Percentiles rank a stretch among this genome's conserved stretches.
These are phyloP conservation scores for Agastache rugosa DNA, from an alignment of 257 asterid genomes.

Conservation along the genomic window DNA sequence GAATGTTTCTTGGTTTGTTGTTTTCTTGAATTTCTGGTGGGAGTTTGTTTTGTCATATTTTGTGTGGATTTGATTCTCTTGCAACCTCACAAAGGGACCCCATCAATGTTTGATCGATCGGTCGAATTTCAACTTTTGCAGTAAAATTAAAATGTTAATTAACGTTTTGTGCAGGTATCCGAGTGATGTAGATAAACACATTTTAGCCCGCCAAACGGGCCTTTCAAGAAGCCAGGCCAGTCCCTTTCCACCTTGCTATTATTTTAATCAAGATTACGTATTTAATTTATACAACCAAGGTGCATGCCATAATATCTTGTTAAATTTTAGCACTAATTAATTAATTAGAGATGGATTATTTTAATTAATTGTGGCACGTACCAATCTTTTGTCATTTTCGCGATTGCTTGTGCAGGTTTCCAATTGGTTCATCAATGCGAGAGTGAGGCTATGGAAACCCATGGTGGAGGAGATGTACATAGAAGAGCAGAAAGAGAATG, in stretches of 20 bases:
- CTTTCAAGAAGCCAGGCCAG: slow-evolving; percentile 98
- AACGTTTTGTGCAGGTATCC: slow-evolving; percentile 70
- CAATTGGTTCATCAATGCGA: slow-evolving; percentile 93
- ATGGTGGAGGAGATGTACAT: slow-evolving; percentile 98
- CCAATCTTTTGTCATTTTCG: slow-evolving; percentile 31
- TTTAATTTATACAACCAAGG: slow-evolving; percentile 41
- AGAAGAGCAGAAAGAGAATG: slow-evolving; percentile 74
- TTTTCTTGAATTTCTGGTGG: slow-evolving; percentile 13
- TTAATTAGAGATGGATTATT: slow-evolving; percentile 19
- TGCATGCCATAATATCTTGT: slow-evolving; percentile 5
- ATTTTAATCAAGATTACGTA: slow-evolving; percentile 23
- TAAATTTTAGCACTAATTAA: too few species aligned
- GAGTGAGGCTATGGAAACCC: slow-evolving; percentile 98
- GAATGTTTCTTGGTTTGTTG: slow-evolving; percentile 19
- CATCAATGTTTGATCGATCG: slow-evolving; percentile 24
- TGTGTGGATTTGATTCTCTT: slow-evolving; percentile 48
- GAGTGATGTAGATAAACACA: slow-evolving; percentile 97
- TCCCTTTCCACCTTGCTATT: slow-evolving; percentile 39
- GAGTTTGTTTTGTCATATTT: slow-evolving; percentile 29
- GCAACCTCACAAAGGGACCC: slow-evolving; percentile 46
- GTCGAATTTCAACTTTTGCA: not conserved
- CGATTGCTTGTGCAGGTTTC: slow-evolving; percentile 63
- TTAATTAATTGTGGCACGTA: slow-evolving; percentile 28
- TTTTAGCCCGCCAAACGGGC: slow-evolving; percentile 95
- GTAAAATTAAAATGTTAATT: not conserved